Percentiles rank a stretch among this genome's conserved stretches.
Conservation (phyloP, 2,329 filamentous ascomycete genomes). For the Stemphylium lycopersici region DNA sequence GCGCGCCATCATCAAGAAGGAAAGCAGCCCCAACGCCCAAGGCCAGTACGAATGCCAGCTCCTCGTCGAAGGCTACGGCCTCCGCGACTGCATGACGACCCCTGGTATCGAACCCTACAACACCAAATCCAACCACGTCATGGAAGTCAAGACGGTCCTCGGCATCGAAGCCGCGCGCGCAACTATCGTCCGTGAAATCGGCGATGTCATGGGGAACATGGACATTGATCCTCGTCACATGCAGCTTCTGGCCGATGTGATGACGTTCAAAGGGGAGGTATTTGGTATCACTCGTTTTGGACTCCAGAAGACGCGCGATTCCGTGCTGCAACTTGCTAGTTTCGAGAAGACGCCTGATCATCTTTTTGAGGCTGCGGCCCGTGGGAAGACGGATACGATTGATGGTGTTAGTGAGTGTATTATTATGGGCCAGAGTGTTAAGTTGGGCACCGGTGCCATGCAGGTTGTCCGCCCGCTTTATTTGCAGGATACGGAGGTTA, state of each 20-base stretch:
- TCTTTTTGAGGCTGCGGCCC: slow-evolving; percentile 89
- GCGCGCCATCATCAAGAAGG: slow-evolving; percentile 87
- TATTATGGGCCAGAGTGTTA: slow-evolving; percentile 96
- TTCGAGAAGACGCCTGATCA: slow-evolving; percentile 99
- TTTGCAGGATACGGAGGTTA: slow-evolving; percentile 30
- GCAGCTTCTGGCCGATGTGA: slow-evolving; percentile 94
- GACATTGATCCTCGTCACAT: slow-evolving; percentile 97
- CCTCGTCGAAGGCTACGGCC: slow-evolving; percentile 90
- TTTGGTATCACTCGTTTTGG: slow-evolving; percentile 96
- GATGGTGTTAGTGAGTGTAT: slow-evolving; percentile 96
- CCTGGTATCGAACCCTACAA: slow-evolving; percentile 82
- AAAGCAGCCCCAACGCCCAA: slow-evolving; percentile 69
- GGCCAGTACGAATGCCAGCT: slow-evolving; percentile 65
- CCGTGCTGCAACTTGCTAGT: slow-evolving; percentile 87
- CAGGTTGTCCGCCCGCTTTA: slow-evolving; percentile 77
- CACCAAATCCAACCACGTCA: slow-evolving; percentile 82
- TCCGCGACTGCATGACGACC: slow-evolving; percentile 89
- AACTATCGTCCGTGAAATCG: slow-evolving; percentile 89
- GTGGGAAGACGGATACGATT: slow-evolving; percentile 89
- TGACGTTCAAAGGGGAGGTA: slow-evolving; percentile 98
- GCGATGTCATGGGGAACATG: slow-evolving; percentile 89
- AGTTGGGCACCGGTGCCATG: slow-evolving; percentile 88
- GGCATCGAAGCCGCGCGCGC: slow-evolving; percentile 92
- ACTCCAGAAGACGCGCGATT: slow-evolving; percentile 94
- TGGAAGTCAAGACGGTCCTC: slow-evolving; percentile 85